Evolutionary conservation across 169 alveolate genomes (phyloP), one percentile per base, ranked within the genome.

Genomic region (Plasmodium blacklocki): DNA sequence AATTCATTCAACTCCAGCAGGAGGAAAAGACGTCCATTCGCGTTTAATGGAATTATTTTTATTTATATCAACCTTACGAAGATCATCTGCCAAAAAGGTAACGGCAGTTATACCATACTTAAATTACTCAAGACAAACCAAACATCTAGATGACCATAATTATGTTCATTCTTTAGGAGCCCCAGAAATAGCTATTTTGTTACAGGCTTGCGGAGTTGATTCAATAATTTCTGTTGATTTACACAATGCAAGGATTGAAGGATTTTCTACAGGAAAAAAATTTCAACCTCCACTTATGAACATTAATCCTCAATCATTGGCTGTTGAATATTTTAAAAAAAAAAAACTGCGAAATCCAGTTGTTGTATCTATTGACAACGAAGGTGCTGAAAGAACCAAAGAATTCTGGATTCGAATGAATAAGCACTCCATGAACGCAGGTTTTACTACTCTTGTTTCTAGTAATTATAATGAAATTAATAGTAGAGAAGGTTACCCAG

Each of bases 61-160:
- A 50, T 80, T 89, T 71, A 59, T 89, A 5, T 89, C 97, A 39
- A 93, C 98, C 12, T 73, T 93, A 66, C 92, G 96, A 75, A 94
- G 98, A 91, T 94, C 98, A 8, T 94, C 97, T 66, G 98, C 98
- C 12, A 95, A 92, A 89, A 93, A 93, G 86, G 96, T 97, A 8
- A 96, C 95, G 5, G 97, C 96, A 14, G 96, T 97, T 18, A 92
- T 96, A 18, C 98, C 98, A n/a, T 97, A 95, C 54, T 94, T 96
- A 93, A 97, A 97, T 12, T 97, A 96, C 71, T 97, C 97, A 19
- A 92, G 98, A 72, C 94, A 94, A 90, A 73, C 88, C 49, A 80
- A 63, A 60, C 88, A 74, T 29, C 29, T 47, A 29, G 88, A 66
- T 49, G 85, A 80, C 49, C 70, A 54, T 62, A 80, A 80, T 68